Percentiles rank a stretch among this genome's conserved stretches.
Evolutionary conservation across 2,329 filamentous ascomycete species (phyloP).

Genomic region (Aschersonia sp.): DNA sequence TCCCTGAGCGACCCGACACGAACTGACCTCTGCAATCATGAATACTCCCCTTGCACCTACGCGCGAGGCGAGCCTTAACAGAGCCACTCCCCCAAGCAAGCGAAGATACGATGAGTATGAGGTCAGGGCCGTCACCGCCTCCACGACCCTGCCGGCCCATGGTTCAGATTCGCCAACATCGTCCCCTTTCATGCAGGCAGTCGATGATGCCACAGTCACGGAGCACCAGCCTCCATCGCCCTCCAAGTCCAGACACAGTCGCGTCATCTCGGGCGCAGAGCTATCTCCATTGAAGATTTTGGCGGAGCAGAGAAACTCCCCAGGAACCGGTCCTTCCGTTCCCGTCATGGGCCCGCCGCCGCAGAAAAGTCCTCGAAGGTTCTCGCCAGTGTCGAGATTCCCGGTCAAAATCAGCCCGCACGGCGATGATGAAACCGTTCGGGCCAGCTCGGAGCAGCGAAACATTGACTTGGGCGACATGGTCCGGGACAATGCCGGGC

Average conservation of each 20-base stretch:
- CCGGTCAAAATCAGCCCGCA: conserved; percentile 39
- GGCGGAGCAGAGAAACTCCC: conserved; percentile 15
- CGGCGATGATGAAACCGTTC: conserved; percentile 6
- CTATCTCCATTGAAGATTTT: conserved; percentile 45
- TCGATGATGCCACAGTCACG: conserved; percentile 15
- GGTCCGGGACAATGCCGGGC: conserved; percentile 37
- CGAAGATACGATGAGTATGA: too few species aligned
- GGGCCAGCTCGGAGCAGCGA: conserved; percentile 18
- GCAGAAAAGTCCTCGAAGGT: conserved; percentile 28
- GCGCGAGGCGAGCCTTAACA: too few species aligned
- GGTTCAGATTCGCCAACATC: conserved; percentile 7
- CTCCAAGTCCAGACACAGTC: conserved; percentile 32
- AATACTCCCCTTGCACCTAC: too few species aligned
- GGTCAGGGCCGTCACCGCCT: background rate
- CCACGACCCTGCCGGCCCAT: background rate
- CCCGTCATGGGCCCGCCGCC: conserved; percentile 8
- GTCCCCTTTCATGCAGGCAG: conserved; percentile 13
- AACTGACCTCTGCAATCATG: too few species aligned
- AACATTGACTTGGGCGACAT: conserved; percentile 35
- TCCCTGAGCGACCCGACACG: too few species aligned
- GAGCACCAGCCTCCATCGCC: conserved; percentile 34
- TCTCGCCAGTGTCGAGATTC: conserved; percentile 42
- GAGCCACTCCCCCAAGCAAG: too few species aligned
- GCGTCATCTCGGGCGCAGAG: conserved; percentile 41
- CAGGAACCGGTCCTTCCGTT: background rate